Evolutionary conservation across 495 filamentous ascomycete species (phyloP), one percentile per base, ranked within the genome.

Genomic region (Aspergillus bridgeri): DNA sequence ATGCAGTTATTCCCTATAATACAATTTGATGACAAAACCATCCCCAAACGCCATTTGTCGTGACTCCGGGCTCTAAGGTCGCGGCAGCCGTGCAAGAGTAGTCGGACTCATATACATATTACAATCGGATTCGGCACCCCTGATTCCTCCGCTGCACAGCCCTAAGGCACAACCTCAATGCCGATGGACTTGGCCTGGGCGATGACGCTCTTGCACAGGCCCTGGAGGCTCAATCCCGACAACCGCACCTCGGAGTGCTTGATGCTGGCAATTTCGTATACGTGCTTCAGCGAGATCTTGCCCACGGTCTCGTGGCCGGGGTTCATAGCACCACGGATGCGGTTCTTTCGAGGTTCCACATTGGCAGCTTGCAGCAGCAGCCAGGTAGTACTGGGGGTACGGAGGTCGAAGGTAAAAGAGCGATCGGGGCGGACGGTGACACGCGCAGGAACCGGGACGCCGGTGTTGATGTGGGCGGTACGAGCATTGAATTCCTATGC

Each of bases 181-280:
- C 95, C 94, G 61, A 95, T 87, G 21, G 90, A 92, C 75, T 85
- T 92, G 64, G 91, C 90, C 74, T 96, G 89, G 53, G 82, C 85
- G 61, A 98, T 89, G 58, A 99, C 82, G 65, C 86, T 86, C 79
- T 86, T 90, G 72, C 88, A 91, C 49, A 99, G 61, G 1, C 91
- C 90, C 75, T 93, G 83, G 60, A 97, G 67, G 47, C 84, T 80
- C 70, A 96, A 69, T 42, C 90, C 92, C 8, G 87, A 89, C 62
- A 98, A 76, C 54, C 94, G 79, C 53, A 86, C 76, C 77, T 98
- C 94, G 54, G 81, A 75, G 59, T 90, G 84, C 81, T 99, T 99
- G 73, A 98, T 96, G 79, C 89, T 89, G 65, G 94, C 94, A 72
- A 99, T 99, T 79, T 98, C 93, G 69, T 93, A 97, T 48, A 99